Evolutionary conservation across 257 asterid species (phyloP).

Genomic region (Plectranthus barbatus): DNA sequence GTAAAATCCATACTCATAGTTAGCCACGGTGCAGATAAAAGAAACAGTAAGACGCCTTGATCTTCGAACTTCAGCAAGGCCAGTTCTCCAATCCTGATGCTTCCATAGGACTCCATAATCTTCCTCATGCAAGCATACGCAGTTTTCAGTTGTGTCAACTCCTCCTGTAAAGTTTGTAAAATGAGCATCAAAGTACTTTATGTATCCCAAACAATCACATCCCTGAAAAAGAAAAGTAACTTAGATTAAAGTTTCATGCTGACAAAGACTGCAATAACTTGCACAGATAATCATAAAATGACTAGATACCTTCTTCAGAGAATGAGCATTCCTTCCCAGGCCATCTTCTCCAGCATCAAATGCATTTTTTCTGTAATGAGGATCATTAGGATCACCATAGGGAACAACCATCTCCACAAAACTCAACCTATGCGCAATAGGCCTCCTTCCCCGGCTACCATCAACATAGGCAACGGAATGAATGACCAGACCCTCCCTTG

Average conservation of each 20-base stretch:
- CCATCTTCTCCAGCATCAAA: constrained; percentile 99
- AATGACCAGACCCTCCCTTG: constrained; percentile 93
- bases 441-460: constrained; percentile 95
- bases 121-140: constrained; percentile 97
- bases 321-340: constrained; percentile 91
- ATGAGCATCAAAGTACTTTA: constrained; percentile 86
- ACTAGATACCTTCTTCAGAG: constrained; percentile 72
- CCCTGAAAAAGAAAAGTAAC: constrained; percentile 44
- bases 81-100: constrained; percentile 99
- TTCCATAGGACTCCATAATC: constrained; percentile 97
- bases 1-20: constrained; percentile 91
- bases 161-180: constrained; percentile 93
- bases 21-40: constrained; percentile 90
- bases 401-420: constrained; percentile 99
- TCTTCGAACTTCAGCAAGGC: constrained; percentile 85
- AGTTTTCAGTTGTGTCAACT: constrained; percentile 85
- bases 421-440: constrained; percentile 92
- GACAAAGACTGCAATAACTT: not conserved
- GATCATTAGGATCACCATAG: constrained; percentile 97
- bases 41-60: constrained; percentile 96
- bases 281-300: no score
- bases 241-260: constrained; percentile 8
- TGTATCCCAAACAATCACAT: constrained; percentile 89
- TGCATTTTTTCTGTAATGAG: constrained; percentile 94
- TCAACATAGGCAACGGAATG: constrained; percentile 96